Base-by-base conservation (phyloP, 1,284 basidiomycete genomes). In the Ganoderma leucocontextum region DNA sequence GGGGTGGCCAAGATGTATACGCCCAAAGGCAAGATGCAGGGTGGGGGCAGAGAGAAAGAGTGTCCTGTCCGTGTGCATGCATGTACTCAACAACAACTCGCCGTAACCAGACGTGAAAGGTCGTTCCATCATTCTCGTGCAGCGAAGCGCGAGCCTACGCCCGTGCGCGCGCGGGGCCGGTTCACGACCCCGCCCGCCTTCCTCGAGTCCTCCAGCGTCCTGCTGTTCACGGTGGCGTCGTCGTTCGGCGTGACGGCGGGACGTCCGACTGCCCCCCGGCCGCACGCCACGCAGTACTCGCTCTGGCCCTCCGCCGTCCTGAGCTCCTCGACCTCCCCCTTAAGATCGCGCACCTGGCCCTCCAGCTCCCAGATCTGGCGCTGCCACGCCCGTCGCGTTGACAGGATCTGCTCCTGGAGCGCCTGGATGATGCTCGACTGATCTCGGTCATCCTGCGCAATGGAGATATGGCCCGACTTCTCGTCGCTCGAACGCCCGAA, bases 281-380 rank as follows among this genome's bases (percentile, higher is more conserved):
- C 89, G 75, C 93, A 93, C 55, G 80, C 75, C 6, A 85, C 81
- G 77, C 92, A 94, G 66, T 85, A 87, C 36, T 80, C 81, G 49
- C 77, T 78, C 47, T 77, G 76, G 38, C 78, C 75, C 22, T 81
- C 82, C 8, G 75, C 78, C 22, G 79, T 78, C 58, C 86, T 87
- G 58, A 90, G 78, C 47, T 84, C 85, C 44, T 89, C 88, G 38
- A 94, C 78, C 77, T 93, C 89, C 25, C 85, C 82, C 74, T 89
- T 89, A 68, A 94, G 81, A 76, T 91, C 90, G 58, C 87, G 84
- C 61, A 95, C 85, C 76, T 92, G 91, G 19, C 87, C 87, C 77
- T 92, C 92, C 64, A 94, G 81, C 75, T 93, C 92, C 88, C 86
- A 90, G 60, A 92, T 84, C 72, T 92, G 90, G 60, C 84, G 84